Conservation (phyloP, 805 yeast species). For the Candida nonsorbophila region DNA sequence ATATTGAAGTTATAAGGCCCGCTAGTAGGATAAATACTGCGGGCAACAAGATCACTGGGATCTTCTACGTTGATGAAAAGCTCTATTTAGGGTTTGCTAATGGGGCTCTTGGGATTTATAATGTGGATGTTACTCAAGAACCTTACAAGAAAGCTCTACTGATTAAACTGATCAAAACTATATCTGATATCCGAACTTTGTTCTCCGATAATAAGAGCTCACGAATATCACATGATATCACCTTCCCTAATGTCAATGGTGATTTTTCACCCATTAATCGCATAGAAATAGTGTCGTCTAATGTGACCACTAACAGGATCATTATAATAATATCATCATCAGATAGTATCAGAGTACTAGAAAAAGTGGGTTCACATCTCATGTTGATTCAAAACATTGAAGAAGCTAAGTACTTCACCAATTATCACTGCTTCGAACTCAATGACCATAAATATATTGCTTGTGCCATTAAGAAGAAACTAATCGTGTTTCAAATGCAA, state of each 20-base stretch:
- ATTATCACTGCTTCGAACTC: conserved; percentile 12
- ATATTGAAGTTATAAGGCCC: conserved; percentile 34
- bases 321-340: conserved; percentile 19
- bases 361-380: conserved; percentile 27
- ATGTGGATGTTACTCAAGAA: conserved; percentile 9
- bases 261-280: conserved; percentile 6
- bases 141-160: conserved; percentile 9
- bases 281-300: conserved; percentile 9
- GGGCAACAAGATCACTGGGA: conserved; percentile 16
- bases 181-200: conserved; percentile 16
- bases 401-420: conserved; percentile 15
- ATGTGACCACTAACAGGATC: conserved; percentile 10
- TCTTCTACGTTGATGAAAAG: conserved; percentile 13
- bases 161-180: conserved; percentile 16
- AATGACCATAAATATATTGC: conserved; percentile 18
- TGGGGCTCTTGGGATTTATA: conserved; percentile 28
- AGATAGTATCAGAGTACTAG: conserved; percentile 21
- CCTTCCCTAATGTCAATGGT: conserved; percentile 13
- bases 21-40: conserved; percentile 24
- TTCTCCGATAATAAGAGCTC: conserved; percentile 7
- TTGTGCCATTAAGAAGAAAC: conserved; percentile 23
- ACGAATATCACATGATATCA: conserved; percentile 12
- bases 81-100: conserved; percentile 28
- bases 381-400: conserved; percentile 25
- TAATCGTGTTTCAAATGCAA: conserved; percentile 19